A percentile compares a stretch with the other conserved stretches of the same genome.
phyloP scores from a whole-genome alignment of 345 rosid genomes.

The Melastoma malabathricum region DNA sequence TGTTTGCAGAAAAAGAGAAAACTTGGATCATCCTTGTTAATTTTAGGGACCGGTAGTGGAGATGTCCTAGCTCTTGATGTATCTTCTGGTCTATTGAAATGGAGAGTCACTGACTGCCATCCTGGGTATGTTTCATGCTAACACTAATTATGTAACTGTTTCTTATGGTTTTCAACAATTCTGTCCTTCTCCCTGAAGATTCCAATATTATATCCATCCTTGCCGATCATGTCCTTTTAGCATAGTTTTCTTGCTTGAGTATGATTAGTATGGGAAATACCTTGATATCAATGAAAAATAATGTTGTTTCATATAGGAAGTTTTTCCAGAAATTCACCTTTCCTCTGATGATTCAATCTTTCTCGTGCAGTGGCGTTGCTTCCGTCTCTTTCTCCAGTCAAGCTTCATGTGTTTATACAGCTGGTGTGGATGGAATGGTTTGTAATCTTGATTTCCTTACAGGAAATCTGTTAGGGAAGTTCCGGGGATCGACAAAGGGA shows the following conservation, averaged over 20 bases:
- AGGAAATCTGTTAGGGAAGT: constrained; percentile 58
- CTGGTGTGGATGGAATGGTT: constrained; percentile 90
- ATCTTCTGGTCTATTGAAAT: constrained; percentile 76
- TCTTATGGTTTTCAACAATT: no score
- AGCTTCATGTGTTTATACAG: constrained; percentile 48
- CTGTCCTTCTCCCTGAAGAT: neutral
- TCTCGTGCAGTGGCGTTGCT: constrained; percentile 69
- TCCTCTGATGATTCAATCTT: neutral
- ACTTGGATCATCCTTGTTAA: constrained; percentile 44
- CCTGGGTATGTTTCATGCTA: constrained; percentile 56
- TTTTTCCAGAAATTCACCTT: neutral
- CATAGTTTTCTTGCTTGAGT: neutral
- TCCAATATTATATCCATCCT: neutral
- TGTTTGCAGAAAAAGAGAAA: constrained; percentile 66
- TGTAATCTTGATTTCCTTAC: constrained; percentile 67
- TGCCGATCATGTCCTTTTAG: neutral
- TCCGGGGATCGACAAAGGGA: constrained; percentile 61
- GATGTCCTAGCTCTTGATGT: constrained; percentile 92
- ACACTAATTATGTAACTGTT: neutral
- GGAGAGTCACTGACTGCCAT: constrained; percentile 82
- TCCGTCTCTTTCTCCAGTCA: constrained; percentile 56
- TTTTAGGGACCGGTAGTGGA: constrained; percentile 84
- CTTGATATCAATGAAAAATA: no score
- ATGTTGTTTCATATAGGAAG: no score
- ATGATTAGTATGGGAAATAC: neutral